Evolutionary conservation across 306 rosid species (phyloP), one percentile per base, ranked within the genome.

Genomic region (Adenanthera pavonina): DNA sequence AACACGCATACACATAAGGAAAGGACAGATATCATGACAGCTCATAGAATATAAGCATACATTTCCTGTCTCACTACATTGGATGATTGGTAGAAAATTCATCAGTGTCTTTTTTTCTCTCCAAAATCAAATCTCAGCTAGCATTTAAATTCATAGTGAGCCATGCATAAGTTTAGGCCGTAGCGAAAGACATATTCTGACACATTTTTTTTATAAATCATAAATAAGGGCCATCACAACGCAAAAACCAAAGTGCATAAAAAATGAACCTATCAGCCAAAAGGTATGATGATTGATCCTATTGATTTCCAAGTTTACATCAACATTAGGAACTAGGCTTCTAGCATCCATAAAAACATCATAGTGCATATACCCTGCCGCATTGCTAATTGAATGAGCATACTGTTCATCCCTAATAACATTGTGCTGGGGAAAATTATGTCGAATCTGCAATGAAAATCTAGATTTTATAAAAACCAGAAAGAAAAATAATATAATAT

Each of bases 381-480:
- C 34, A 64, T 80, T 84, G 70, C 66, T 89, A 79, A 68, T 75
- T 77, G 85, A 61, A 56, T 84, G 89, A 81, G 79, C 74, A 74
- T 43, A 72, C 69, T 79, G 88, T 15, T 77, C 88, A 72, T 84
- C 86, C 74, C 78, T 59, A 54, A 76, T 65, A 72, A 43, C 83
- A 82, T 74, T 80, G 77, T 84, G 80, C 69, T 25, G 81, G 64
- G 85, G 75, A 30, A 82, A 69, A 54, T 87, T 81, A 61, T 76
- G 92, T 78, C 81, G 94, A 80, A 78, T 84, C 97, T 89, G 87
- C 84, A 74, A 62, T 10, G 62, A 16, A 51, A 73, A 46, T 59
- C 69, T 41, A 54, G 66, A 48, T 46, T 67, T 38, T 66, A 76
- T 53, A 66, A 48, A 52, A 64, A 56, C 36, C 69, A 5, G 74